Evolutionary conservation across 2,329 filamentous ascomycete species (phyloP), one percentile per base, ranked within the genome.

Genomic region (Fusarium ambrosium): DNA sequence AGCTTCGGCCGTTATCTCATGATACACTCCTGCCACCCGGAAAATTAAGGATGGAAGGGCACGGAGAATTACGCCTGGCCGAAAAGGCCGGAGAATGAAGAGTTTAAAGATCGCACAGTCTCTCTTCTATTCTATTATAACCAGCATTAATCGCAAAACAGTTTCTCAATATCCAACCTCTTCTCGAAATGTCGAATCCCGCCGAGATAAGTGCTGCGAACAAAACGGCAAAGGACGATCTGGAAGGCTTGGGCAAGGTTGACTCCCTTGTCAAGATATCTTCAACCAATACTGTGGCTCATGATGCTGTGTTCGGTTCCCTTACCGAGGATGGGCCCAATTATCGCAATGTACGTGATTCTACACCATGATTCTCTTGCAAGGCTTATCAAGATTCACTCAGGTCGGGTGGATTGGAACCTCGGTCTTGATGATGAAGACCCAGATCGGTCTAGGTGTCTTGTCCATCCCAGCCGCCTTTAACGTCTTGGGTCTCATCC

Each of bases 351-450:
- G 43, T 48, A 18, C 10, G n/a, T 43, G n/a, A 13, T 13, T 2
- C 3, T 13, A 13, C 5, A 13, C 5, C 6, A 7, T 20, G 0
- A 4, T 7, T 6, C n/a, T 7, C 10, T 1, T 4, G 1, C 39
- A 11, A 20, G 39, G 11, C 4, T 20, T 43, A 20, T 14, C n/a
- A 13, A 2, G 39, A 7, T 20, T 20, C 14, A 37, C 14, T 37
- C 2, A 43, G 43, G 43, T 48, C 6, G 43, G 20, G 16, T 48
- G 43, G 43, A 48, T 48, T 7, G 43, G 43, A 24, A 48, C 43
- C 14, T 48, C 43, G 2, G 43, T 48, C 22, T 48, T 48, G 43
- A 48, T 48, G 43, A 48, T 48, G 43, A 48, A 48, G 43, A 48
- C 43, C 20, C 43, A 48, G 14, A 48, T 48, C 14, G 43, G 43